Conservation (phyloP, 2,329 filamentous ascomycete species). For the Hymenoscyphus linearis region DNA sequence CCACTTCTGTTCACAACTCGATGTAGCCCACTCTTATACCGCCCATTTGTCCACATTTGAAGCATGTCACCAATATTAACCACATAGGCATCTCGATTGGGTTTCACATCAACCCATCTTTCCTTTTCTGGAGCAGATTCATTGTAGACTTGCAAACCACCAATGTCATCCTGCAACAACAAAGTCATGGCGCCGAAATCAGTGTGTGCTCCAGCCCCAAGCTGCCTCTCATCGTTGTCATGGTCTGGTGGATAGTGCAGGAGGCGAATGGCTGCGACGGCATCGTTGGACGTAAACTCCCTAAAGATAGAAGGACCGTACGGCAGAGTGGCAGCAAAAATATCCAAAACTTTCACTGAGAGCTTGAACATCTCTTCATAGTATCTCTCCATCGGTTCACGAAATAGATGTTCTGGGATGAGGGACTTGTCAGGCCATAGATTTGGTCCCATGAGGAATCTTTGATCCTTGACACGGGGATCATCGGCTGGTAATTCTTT, state of each 20-base stretch:
- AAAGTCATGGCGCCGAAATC: conserved; percentile 51
- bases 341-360: conserved; percentile 35
- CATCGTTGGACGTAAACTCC: conserved; percentile 37
- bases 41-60: conserved; percentile 42
- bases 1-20: conserved; percentile 47
- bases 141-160: conserved; percentile 48
- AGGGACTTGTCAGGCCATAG: conserved; percentile 35
- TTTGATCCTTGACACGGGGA: conserved; percentile 29
- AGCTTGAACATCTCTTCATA: conserved; percentile 35
- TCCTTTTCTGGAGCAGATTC: conserved; percentile 6
- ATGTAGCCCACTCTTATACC: conserved; percentile 48
- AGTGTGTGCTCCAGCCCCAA: conserved; percentile 38
- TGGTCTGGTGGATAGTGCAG: conserved; percentile 45
- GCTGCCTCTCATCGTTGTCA: conserved; percentile 21
- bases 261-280: conserved; percentile 39
- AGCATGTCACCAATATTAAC: conserved; percentile 48
- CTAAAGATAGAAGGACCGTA: conserved; percentile 40
- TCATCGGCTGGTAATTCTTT: conserved; percentile 38
- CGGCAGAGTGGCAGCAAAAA: conserved; percentile 39
- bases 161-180: conserved; percentile 44
- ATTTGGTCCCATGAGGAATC: conserved; percentile 39
- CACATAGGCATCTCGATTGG: conserved; percentile 41
- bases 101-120: conserved; percentile 39
- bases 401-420: conserved; percentile 35
- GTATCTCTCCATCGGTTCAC: conserved; percentile 38